Evolutionary conservation across 2,329 filamentous ascomycete genomes (phyloP).

Genomic region (Pochonia chlamydosporia): DNA sequence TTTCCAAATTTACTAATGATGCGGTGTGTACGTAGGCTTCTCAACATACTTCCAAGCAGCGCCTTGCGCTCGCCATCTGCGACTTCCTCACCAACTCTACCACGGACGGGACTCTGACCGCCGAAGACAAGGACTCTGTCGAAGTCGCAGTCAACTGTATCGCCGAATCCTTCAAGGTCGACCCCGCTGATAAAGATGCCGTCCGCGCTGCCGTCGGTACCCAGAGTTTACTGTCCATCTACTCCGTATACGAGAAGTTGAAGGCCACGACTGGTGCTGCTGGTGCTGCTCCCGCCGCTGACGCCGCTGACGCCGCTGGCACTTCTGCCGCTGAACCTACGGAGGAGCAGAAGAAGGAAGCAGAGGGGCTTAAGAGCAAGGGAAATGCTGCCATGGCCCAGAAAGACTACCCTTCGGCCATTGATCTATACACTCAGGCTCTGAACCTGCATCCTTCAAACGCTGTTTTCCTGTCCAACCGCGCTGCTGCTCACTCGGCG

Average conservation of each 20-base stretch:
- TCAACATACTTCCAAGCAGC: conserved; percentile 57
- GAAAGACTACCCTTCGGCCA: conserved; percentile 81
- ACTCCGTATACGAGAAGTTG: conserved; percentile 93
- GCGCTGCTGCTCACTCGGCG: conserved; percentile 87
- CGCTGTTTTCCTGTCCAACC: conserved; percentile 96
- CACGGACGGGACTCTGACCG: conserved; percentile 78
- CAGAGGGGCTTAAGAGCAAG: conserved; percentile 81
- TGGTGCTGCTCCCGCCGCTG: conserved; percentile 33
- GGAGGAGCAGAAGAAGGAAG: conserved; percentile 66
- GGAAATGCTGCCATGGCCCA: conserved; percentile 93
- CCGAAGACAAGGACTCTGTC: conserved; percentile 88
- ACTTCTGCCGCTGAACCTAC: conserved; percentile 25
- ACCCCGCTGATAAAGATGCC: conserved; percentile 69
- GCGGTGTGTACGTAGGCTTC: conserved; percentile 19
- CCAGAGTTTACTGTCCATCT: conserved; percentile 86
- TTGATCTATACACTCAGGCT: conserved; percentile 83
- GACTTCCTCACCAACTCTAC: conserved; percentile 85
- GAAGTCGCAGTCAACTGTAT: conserved; percentile 95
- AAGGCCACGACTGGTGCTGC: conserved; percentile 49
- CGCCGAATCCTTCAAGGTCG: conserved; percentile 89
- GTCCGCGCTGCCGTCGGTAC: conserved; percentile 72
- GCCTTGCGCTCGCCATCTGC: conserved; percentile 93
- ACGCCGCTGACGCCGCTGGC: conserved; percentile 25
- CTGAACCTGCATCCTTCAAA: conserved; percentile 76
- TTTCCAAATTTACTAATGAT: background rate